Evolutionary conservation across 139 green algal species (phyloP).

Genomic region (Closterium sp.): DNA sequence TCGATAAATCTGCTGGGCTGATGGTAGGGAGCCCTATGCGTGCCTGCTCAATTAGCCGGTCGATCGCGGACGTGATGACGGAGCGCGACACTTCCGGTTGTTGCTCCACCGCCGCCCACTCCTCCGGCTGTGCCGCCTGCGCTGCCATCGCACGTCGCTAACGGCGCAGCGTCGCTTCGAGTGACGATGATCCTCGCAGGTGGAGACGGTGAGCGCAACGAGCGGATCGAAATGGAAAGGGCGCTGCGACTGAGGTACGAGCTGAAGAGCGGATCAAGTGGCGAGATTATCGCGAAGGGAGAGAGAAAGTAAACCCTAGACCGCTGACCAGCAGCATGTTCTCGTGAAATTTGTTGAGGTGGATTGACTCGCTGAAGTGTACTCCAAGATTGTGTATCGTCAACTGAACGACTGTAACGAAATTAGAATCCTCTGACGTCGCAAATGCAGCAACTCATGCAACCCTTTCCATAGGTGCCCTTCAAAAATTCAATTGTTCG

Average conservation of each 20-base stretch:
- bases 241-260: not conserved
- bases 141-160: not conserved
- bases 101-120: not conserved
- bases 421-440: no score
- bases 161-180: no score
- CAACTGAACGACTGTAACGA: no score
- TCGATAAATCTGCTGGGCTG: no score
- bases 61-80: not conserved
- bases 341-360: not conserved
- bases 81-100: not conserved
- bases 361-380: not conserved
- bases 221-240: not conserved
- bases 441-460: no score
- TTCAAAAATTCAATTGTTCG: not conserved
- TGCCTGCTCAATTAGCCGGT: not conserved
- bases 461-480: no score
- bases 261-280: no score
- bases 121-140: not conserved
- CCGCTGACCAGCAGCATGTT: not conserved
- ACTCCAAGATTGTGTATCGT: no score
- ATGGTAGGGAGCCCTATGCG: no score
- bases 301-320: not conserved
- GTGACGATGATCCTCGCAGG: no score
- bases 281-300: no score
- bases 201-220: not conserved